Evolutionary conservation across 768 basidiomycete species (phyloP).

Genomic region (Krasilnikovozyma curviuscula): DNA sequence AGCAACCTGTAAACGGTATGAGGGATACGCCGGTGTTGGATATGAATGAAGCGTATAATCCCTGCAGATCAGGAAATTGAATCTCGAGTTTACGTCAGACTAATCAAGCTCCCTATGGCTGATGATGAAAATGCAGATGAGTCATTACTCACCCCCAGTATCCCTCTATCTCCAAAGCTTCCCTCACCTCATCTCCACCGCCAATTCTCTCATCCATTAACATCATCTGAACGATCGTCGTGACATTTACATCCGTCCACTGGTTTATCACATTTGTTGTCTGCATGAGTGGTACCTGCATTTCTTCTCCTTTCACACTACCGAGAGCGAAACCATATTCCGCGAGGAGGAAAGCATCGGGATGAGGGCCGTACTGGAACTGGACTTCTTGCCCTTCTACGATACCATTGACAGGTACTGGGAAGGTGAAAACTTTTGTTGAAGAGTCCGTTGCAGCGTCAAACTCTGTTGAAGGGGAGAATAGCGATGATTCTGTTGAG

Average conservation of each 20-base stretch:
- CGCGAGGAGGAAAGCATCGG: conserved; percentile 54
- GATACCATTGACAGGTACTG: too few species aligned
- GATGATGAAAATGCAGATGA: conserved; percentile 1
- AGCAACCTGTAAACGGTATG: conserved; percentile 37
- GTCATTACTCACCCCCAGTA: conserved; percentile 58
- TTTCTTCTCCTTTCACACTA: conserved; percentile 2
- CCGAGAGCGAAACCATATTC: conserved; percentile 69
- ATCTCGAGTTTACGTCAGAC: too few species aligned
- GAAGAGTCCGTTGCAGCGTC: too few species aligned
- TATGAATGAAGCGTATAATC: conserved; percentile 57
- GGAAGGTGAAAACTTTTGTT: too few species aligned
- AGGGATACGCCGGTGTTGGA: conserved; percentile 48
- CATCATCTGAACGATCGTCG: conserved; percentile 35
- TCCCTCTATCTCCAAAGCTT: conserved; percentile 38
- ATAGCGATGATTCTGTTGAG: too few species aligned
- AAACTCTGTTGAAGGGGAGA: too few species aligned
- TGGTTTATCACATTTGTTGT: conserved; percentile 11
- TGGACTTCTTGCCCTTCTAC: conserved; percentile 44
- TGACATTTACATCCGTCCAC: conserved; percentile 45
- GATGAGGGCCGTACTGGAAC: conserved; percentile 60
- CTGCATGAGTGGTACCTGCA: too few species aligned
- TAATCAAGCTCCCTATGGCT: too few species aligned
- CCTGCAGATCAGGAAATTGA: conserved; percentile 29
- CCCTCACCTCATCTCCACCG: conserved; percentile 34
- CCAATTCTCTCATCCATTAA: conserved; percentile 30